Evolutionary conservation across 2,329 filamentous ascomycete species (phyloP).

Genomic region (Penicillium sp.): DNA sequence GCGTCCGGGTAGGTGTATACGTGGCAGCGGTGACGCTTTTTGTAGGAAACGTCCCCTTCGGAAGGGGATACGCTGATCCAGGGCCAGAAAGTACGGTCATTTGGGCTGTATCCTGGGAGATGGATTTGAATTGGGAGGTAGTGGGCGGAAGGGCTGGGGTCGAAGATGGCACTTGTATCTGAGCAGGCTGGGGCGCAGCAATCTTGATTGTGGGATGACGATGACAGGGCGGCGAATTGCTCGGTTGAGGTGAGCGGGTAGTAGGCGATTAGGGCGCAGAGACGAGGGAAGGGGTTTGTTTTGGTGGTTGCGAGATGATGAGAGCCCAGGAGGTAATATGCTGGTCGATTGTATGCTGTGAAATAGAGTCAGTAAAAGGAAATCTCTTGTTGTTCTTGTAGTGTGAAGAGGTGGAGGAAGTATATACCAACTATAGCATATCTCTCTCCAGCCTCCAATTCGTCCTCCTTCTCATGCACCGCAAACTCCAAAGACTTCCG

Average conservation of each 20-base stretch:
- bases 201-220: constrained; percentile 11
- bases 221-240: neutral
- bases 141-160: constrained; percentile 30
- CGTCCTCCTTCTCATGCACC: constrained; percentile 56
- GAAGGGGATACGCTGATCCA: constrained; percentile 32
- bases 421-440: constrained; percentile 63
- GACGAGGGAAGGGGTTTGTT: constrained; percentile 59
- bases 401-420: too few species aligned
- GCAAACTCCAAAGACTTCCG: constrained; percentile 53
- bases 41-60: constrained; percentile 30
- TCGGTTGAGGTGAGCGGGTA: constrained; percentile 47
- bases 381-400: neutral
- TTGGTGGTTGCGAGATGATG: constrained; percentile 47
- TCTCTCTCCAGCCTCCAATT: constrained; percentile 58
- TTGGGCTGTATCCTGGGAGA: constrained; percentile 48
- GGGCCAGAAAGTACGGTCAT: constrained; percentile 26
- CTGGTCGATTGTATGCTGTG: constrained; percentile 62
- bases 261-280: constrained; percentile 63
- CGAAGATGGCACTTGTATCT: constrained; percentile 36
- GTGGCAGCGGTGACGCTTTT: constrained; percentile 38
- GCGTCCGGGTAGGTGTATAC: constrained; percentile 59
- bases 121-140: constrained; percentile 58
- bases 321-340: constrained; percentile 56
- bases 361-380: neutral
- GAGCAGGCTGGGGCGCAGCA: constrained; percentile 37